These are phyloP conservation scores for Termitomyces titanicus DNA, from an alignment of 768 basidiomycete species.

Conservation along the genomic window DNA sequence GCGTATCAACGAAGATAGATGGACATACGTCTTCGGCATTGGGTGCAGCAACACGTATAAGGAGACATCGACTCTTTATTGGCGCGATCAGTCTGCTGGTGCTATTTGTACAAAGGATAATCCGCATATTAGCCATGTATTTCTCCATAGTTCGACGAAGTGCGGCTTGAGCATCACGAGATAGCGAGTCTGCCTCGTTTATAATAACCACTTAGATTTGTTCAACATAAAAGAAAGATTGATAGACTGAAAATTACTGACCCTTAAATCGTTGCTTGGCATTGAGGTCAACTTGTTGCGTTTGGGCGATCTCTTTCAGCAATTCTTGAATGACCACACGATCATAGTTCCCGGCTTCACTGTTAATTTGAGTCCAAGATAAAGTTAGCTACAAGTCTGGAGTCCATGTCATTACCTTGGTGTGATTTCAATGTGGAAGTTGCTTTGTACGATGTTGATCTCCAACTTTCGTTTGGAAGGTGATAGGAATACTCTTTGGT, in stretches of 20 bases:
- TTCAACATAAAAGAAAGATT: not conserved
- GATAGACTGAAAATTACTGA: constrained; percentile 24
- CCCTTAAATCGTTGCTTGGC: constrained; percentile 98
- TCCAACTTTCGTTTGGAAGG: constrained; percentile 94
- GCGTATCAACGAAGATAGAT: not conserved
- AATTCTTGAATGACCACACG: constrained; percentile 95
- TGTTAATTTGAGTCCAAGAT: constrained; percentile 26
- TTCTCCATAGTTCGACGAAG: constrained; percentile 98
- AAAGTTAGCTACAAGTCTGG: not conserved
- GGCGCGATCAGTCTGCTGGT: constrained; percentile 95
- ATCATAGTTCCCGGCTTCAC: constrained; percentile 95
- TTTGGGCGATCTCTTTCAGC: constrained; percentile 97
- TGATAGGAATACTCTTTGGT: constrained; percentile 93
- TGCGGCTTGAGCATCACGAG: constrained; percentile 95
- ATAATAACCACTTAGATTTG: constrained; percentile 81
- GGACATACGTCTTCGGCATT: constrained; percentile 61
- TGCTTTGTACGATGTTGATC: constrained; percentile 95
- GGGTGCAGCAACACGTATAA: constrained; percentile 92
- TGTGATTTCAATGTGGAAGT: constrained; percentile 96
- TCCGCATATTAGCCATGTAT: constrained; percentile 96
- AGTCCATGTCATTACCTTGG: constrained; percentile 62
- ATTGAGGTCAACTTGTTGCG: constrained; percentile 94
- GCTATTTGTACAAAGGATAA: constrained; percentile 95
- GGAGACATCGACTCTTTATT: constrained; percentile 91
- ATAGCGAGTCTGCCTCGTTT: constrained; percentile 93